Conservation (phyloP, 2,329 filamentous ascomycete genomes). For the Annulohypoxylon truncatum region DNA sequence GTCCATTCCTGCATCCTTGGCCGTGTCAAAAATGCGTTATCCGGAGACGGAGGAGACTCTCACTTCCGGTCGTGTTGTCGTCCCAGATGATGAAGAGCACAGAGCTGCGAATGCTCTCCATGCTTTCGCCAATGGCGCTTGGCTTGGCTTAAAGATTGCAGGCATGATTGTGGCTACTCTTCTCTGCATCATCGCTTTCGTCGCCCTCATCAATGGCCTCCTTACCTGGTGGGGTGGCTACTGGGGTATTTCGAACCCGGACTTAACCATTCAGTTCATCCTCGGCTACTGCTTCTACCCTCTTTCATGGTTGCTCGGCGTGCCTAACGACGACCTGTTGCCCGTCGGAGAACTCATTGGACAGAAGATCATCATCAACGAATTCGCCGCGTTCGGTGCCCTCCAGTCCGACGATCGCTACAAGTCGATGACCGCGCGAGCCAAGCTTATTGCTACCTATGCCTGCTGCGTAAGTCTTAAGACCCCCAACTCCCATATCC, state of each 20-base stretch:
- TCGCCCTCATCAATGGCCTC: conserved; percentile 74
- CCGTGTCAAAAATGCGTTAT: conserved; percentile 88
- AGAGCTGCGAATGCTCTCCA: conserved; percentile 82
- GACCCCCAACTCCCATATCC: neutral
- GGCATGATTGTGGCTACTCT: conserved; percentile 79
- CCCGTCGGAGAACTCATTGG: conserved; percentile 84
- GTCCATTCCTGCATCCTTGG: conserved; percentile 91
- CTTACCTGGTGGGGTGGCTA: conserved; percentile 80
- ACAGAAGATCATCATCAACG: conserved; percentile 87
- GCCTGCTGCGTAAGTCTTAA: conserved; percentile 71
- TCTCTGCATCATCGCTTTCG: conserved; percentile 77
- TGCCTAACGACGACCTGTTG: conserved; percentile 73
- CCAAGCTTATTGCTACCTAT: conserved; percentile 85
- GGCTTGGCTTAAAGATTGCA: conserved; percentile 80
- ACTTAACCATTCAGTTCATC: conserved; percentile 75
- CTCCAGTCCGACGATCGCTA: conserved; percentile 67
- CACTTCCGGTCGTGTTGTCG: conserved; percentile 82
- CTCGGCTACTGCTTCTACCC: conserved; percentile 79
- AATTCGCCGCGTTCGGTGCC: conserved; percentile 77
- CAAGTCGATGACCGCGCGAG: conserved; percentile 72
- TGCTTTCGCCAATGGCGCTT: conserved; percentile 79
- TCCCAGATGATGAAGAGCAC: conserved; percentile 82
- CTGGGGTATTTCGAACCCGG: conserved; percentile 71
- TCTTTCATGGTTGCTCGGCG: conserved; percentile 77
- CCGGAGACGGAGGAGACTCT: conserved; percentile 89